Evolutionary conservation across 164 flowering plant species (phyloP), one percentile per base, ranked within the genome.

Genomic region (Hamamelis virginiana): DNA sequence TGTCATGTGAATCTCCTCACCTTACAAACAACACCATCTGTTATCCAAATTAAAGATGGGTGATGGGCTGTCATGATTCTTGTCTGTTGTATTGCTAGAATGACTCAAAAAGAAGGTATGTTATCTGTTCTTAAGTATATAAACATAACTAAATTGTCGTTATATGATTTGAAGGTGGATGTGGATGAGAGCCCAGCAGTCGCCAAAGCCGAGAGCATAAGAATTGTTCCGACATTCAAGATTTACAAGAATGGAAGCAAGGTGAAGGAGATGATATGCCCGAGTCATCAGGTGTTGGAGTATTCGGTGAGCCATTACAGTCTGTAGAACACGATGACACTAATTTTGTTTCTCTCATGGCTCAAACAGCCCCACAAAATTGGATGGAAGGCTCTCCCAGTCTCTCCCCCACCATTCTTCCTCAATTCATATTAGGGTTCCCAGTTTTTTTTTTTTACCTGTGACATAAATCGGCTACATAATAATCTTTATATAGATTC

Each of bases 221-320:
- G 82, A 65, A 75, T 78, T 19, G 83, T 87, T 38, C 98, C 96
- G n/a, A 86, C 94, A 16, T 81, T 94, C 81, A 94, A 90, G 80
- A 86, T 94, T 28, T 94, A 91, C 89, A 94, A 83, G 80, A 84
- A 78, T 22, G 88, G 97, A 16, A 76, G 44, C 63, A 80, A 83
- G 60, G 79, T 90, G 56, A 94, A 90, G 76, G 98, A 94, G 81
- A 82, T 94, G 80, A 69, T 90, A 53, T 80, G 85, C 73, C 97
- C 98, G 1, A 89, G 79, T 69, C 84, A 76, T 63, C 91, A 91
- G 53, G 81, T 80, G 26, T 71, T 94, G 81, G 97, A 94, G 73
- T 77, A 82, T 23, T 80, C 94, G 1, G 91, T 91, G 68, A 87
- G 86, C 80, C 84, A 85, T 77, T 88, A 83, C 76, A 83, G 86